Evolutionary conservation across 2,329 filamentous ascomycete genomes (phyloP).

Genomic region (Arthrobotrys musiformis): DNA sequence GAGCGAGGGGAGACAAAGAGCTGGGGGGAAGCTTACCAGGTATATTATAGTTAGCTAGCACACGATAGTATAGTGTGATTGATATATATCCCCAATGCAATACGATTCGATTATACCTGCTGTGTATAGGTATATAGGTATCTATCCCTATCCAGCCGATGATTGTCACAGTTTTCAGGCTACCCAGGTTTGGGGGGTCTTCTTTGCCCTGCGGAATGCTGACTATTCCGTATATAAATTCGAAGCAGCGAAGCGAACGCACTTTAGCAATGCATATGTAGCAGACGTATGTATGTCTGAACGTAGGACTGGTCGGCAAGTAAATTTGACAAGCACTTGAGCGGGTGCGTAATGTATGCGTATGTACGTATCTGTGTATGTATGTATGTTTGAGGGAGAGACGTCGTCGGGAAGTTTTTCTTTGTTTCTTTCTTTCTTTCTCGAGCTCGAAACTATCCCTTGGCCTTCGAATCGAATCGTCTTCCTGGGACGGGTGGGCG

Average conservation of each 20-base stretch:
- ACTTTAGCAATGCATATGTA: constrained; percentile 15
- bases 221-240: constrained; percentile 15
- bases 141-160: constrained; percentile 31
- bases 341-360: not conserved
- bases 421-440: not conserved
- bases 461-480: constrained; percentile 23
- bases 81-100: constrained; percentile 4
- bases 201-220: constrained; percentile 6
- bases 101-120: constrained; percentile 32
- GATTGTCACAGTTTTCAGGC: constrained; percentile 23
- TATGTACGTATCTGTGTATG: not conserved
- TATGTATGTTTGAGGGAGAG: constrained; percentile 11
- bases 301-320: not conserved
- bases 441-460: not conserved
- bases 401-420: constrained; percentile 26
- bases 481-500: constrained; percentile 48
- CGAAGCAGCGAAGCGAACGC: not conserved
- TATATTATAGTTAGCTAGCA: constrained; percentile 55
- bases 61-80: constrained; percentile 25
- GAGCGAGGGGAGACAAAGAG: constrained; percentile 36
- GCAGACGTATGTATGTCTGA: no score
- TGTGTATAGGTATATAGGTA: no score
- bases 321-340: no score
- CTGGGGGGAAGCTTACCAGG: constrained; percentile 50
- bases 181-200: constrained; percentile 9